These are phyloP conservation scores for Chloromonas sp. DNA, from an alignment of 163 green algal genomes.

Conservation along the genomic window DNA sequence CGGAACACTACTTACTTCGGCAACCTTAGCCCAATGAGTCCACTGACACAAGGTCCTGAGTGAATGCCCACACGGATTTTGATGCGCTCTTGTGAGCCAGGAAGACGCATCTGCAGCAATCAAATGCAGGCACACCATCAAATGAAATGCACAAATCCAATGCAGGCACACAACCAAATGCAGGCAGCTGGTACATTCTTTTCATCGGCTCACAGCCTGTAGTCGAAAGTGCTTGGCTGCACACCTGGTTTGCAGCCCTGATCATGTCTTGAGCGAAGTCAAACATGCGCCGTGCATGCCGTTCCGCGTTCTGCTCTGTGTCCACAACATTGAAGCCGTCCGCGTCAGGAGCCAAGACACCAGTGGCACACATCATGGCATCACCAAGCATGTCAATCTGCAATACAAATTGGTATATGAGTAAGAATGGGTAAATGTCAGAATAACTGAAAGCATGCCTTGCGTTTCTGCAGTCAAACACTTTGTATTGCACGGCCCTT, in stretches of 20 bases:
- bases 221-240: too few species aligned
- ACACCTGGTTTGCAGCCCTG: not conserved
- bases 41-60: conserved; percentile 8
- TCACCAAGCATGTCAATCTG: conserved; percentile 7
- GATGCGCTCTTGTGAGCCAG: conserved; percentile 1
- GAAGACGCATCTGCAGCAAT: not conserved
- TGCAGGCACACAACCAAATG: too few species aligned
- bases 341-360: not conserved
- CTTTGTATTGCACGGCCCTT: too few species aligned
- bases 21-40: not conserved
- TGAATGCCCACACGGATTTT: conserved; percentile 13
- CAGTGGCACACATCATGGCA: not conserved
- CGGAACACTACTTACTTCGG: not conserved
- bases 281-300: not conserved
- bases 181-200: too few species aligned
- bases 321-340: conserved; percentile 5
- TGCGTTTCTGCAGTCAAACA: too few species aligned
- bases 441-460: too few species aligned
- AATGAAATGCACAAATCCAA: too few species aligned
- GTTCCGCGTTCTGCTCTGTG: not conserved
- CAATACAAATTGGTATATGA: not conserved
- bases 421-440: too few species aligned
- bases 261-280: not conserved
- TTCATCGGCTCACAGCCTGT: too few species aligned
- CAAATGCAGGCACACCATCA: too few species aligned